A percentile compares a stretch with the other conserved stretches of the same genome.
Evolutionary conservation across 2,329 filamentous ascomycete species (phyloP).

Genomic region (Fonsecaea erecta): DNA sequence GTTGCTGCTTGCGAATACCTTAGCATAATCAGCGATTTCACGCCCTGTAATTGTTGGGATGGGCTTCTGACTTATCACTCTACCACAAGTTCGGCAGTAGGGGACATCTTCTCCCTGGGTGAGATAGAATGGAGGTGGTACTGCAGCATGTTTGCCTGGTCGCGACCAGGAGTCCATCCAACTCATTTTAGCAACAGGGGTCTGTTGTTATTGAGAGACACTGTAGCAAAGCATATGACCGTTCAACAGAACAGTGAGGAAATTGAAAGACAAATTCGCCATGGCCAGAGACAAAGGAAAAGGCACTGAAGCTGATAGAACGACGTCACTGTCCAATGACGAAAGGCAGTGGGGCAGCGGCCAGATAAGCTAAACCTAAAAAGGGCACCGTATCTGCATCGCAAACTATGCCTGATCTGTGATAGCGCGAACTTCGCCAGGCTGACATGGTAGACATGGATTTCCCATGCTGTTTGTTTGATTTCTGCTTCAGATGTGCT

Average conservation of each 20-base stretch:
- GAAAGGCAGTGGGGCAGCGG: not conserved
- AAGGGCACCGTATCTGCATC: not conserved
- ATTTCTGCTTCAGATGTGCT: too few relatives aligned
- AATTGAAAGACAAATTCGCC: not conserved
- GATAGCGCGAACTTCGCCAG: not conserved
- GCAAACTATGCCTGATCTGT: not conserved
- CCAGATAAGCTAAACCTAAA: not conserved
- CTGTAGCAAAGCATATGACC: not conserved
- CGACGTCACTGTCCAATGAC: slow-evolving; percentile 1
- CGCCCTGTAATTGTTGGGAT: not conserved
- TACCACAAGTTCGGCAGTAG: slow-evolving; percentile 54
- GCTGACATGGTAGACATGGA: not conserved
- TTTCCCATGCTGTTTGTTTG: not conserved
- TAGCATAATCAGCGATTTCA: not conserved
- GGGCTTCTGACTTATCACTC: slow-evolving; percentile 47
- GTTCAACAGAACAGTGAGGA: not conserved
- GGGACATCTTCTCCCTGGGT: slow-evolving; percentile 52
- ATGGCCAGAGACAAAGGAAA: not conserved
- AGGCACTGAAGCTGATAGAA: not conserved
- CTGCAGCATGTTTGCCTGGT: slow-evolving; percentile 47
- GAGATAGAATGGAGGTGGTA: slow-evolving; percentile 61
- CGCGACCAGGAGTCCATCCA: slow-evolving; percentile 58
- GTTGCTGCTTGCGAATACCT: slow-evolving; percentile 42
- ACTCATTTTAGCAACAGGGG: slow-evolving; percentile 44
- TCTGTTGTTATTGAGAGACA: not conserved